Conservation (phyloP, 148 eudicot species). For the Agrostemma githago region DNA sequence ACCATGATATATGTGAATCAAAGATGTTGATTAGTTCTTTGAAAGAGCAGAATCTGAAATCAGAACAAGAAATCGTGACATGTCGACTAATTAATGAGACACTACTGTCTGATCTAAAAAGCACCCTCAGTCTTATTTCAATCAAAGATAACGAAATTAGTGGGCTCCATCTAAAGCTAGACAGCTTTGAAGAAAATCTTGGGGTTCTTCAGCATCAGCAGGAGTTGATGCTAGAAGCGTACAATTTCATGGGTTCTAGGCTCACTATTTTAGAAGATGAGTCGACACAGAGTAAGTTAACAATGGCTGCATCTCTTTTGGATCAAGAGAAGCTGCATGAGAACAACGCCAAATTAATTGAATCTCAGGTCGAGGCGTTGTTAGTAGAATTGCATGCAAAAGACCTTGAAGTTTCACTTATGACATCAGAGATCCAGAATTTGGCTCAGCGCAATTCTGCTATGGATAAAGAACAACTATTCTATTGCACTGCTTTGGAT, state of each 20-base stretch:
- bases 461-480: conserved; percentile 23
- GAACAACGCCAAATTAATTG: conserved; percentile 36
- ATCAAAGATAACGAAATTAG: conserved; percentile 55
- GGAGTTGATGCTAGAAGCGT: conserved; percentile 66
- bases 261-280: conserved; percentile 54
- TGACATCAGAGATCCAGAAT: conserved; percentile 50
- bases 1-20: conserved; percentile 56
- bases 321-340: conserved; percentile 49
- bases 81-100: conserved; percentile 49
- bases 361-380: conserved; percentile 45
- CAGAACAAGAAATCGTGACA: conserved; percentile 54
- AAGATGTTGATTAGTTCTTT: conserved; percentile 45
- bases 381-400: conserved; percentile 48
- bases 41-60: conserved; percentile 56
- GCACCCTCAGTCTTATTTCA: conserved; percentile 48
- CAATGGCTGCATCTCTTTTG: conserved; percentile 34
- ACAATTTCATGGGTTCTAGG: conserved; percentile 52
- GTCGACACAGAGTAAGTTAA: conserved; percentile 41
- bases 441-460: conserved; percentile 29
- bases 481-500: conserved; percentile 34
- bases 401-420: conserved; percentile 56
- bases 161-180: conserved; percentile 46
- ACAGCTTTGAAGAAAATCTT: conserved; percentile 51
- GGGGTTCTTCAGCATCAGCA: conserved; percentile 58
- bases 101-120: conserved; percentile 59